Evolutionary conservation across 1,139 yeast species (phyloP), one percentile per base, ranked within the genome.

Genomic region (Sugiyamaella neomexicana): DNA sequence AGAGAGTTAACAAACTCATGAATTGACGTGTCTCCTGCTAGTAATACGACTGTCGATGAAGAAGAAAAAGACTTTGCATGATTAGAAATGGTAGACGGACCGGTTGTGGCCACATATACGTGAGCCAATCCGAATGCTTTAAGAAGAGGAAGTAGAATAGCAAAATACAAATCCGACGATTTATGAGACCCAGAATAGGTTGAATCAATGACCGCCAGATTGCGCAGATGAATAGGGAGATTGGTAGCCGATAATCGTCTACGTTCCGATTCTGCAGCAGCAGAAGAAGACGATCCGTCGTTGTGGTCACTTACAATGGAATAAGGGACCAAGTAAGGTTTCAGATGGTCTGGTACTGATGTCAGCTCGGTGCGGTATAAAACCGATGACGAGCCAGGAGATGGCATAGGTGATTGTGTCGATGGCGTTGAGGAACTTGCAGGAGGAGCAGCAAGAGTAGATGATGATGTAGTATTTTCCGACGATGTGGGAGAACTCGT

Each of bases 21-120:
- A 10, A 89, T 74, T 1, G 95, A 84, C 0, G 97, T 90, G 64
- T 90, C 97, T 1, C 97, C 97, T 48, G 95, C 86, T 20, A 90
- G 70, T 41, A 90, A 72, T 1, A 89, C 67, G 2, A 88, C 73
- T 0, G 86, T 79, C 23, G 70, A 59, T 1, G 67, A 60, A 5
- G 68, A 60, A 4, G 68, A 55, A 42, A 71, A 68, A 13, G 66
- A 59, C 36, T 51, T 50, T 2, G 75, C 73, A 49, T 68, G 68
- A 29, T 66, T 64, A 3, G 64, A 57, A 44, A 71, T 65, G 34
- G 73, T 66, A 12, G 56, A 50, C 0, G 66, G 58, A n/a, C 66
- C 58, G n/a, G 66, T 60, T 1, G 75, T 71, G 12, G 72, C 66
- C 7, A 71, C 72, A 55, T 71, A 70, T 39, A 64, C 71, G 47